Conservation (phyloP, 192 early-diverging fungal genomes). For the Gryganskiella cystojenkinii region DNA sequence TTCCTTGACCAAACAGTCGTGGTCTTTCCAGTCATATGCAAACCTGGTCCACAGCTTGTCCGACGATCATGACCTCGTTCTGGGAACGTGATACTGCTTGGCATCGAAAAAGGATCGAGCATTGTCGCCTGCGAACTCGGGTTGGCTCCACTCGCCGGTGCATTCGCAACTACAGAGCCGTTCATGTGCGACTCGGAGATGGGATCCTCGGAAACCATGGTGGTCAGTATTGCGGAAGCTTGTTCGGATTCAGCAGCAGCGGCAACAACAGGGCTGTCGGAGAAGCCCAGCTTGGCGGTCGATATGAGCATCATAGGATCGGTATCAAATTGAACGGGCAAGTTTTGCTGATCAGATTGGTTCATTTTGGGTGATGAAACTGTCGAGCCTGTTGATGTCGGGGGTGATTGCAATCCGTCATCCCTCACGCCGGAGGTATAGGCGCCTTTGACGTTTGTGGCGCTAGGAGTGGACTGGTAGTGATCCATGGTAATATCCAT, state of each 20-base stretch:
- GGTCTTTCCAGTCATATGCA: background rate
- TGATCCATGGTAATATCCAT: background rate
- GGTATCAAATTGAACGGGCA: constrained; percentile 4
- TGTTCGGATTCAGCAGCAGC: background rate
- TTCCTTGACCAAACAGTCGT: constrained; percentile 37
- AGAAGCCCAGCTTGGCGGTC: constrained; percentile 11
- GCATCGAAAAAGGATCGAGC: constrained; percentile 52
- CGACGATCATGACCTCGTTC: constrained; percentile 12
- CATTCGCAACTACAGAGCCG: background rate
- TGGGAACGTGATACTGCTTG: constrained; percentile 43
- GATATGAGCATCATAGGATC: constrained; percentile 38
- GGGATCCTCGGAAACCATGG: too few species aligned
- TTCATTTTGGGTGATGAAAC: background rate
- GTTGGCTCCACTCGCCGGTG: background rate
- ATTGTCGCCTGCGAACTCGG: constrained; percentile 11
- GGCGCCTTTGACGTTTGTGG: background rate
- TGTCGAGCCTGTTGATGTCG: background rate
- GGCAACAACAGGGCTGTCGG: background rate
- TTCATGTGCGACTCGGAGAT: background rate
- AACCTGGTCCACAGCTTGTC: constrained; percentile 1
- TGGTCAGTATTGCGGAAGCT: constrained; percentile 29
- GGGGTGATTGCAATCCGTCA: background rate
- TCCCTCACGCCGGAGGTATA: background rate
- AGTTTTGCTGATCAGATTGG: background rate
- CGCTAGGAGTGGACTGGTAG: background rate